Conservation (phyloP, 2,329 filamentous ascomycete genomes). For the Claviceps monticola region DNA sequence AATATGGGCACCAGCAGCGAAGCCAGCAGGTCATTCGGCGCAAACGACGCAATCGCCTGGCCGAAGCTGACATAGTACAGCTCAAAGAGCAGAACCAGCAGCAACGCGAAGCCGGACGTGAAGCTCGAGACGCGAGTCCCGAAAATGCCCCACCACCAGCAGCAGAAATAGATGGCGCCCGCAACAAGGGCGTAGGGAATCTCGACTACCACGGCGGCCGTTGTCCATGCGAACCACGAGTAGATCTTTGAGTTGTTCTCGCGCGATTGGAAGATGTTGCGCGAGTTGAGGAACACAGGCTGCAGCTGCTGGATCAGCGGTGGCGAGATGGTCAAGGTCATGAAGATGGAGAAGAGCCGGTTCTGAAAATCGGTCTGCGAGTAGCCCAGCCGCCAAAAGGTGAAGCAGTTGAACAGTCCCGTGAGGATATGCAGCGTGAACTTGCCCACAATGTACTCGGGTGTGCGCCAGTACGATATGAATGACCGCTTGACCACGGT, state of each 20-base stretch:
- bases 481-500: constrained; percentile 45
- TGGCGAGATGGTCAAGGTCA: constrained; percentile 61
- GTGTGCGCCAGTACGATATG: constrained; percentile 49
- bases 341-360: constrained; percentile 61
- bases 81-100: constrained; percentile 52
- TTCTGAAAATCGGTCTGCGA: constrained; percentile 52
- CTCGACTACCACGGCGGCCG: constrained; percentile 52
- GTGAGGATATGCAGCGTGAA: constrained; percentile 48
- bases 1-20: constrained; percentile 54
- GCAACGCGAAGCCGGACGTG: constrained; percentile 46
- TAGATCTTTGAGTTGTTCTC: constrained; percentile 73
- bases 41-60: constrained; percentile 52
- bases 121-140: constrained; percentile 37
- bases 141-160: constrained; percentile 45
- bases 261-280: constrained; percentile 54
- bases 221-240: constrained; percentile 57
- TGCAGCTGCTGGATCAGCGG: constrained; percentile 67
- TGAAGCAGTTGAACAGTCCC: constrained; percentile 57
- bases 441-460: constrained; percentile 49
- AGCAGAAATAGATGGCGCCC: constrained; percentile 34
- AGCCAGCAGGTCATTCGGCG: constrained; percentile 53
- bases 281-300: constrained; percentile 52
- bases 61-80: constrained; percentile 51
- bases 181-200: constrained; percentile 55
- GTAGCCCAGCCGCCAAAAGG: constrained; percentile 49